A percentile compares a stretch with the other conserved stretches of the same genome.
phyloP scores from a whole-genome alignment of 139 green algal species.

The Chlamydomonas asymmetrica region DNA sequence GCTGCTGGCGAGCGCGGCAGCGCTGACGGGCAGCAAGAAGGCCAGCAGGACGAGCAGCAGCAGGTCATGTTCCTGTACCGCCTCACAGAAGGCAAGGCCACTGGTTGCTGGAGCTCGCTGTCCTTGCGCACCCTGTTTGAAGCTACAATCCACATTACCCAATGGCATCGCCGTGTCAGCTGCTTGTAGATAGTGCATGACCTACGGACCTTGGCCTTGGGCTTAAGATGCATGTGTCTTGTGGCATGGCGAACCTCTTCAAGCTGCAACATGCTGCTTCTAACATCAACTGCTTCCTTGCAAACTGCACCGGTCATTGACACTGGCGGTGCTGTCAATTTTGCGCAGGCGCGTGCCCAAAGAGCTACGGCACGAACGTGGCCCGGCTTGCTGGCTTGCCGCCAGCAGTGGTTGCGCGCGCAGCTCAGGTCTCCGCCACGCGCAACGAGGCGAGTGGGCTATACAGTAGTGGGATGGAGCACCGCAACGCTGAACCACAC shows the following conservation, averaged over 20 bases:
- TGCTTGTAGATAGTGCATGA: background rate
- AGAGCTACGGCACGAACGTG: slow-evolving; percentile 94
- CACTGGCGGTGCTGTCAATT: background rate
- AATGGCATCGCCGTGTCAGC: background rate
- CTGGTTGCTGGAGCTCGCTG: background rate
- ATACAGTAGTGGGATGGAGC: too few species aligned
- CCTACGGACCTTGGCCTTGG: background rate
- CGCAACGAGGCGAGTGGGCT: too few species aligned
- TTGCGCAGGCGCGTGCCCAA: slow-evolving; percentile 78
- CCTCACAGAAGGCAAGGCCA: slow-evolving; percentile 41
- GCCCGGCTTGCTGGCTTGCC: slow-evolving; percentile 91
- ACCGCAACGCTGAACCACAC: too few species aligned
- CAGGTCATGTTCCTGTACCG: slow-evolving; percentile 96
- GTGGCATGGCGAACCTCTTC: background rate
- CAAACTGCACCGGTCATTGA: background rate
- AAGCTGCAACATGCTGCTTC: background rate
- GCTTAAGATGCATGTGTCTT: background rate
- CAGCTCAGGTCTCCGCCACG: slow-evolving; percentile 21
- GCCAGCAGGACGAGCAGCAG: slow-evolving; percentile 16
- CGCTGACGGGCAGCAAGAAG: slow-evolving; percentile 54
- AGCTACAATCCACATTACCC: background rate
- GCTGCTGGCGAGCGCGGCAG: background rate
- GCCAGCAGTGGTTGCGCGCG: slow-evolving; percentile 59
- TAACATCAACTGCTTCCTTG: background rate
- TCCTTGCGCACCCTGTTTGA: background rate